Base-by-base conservation (phyloP, 805 yeast genomes). In the Kazachstania taianensis region DNA sequence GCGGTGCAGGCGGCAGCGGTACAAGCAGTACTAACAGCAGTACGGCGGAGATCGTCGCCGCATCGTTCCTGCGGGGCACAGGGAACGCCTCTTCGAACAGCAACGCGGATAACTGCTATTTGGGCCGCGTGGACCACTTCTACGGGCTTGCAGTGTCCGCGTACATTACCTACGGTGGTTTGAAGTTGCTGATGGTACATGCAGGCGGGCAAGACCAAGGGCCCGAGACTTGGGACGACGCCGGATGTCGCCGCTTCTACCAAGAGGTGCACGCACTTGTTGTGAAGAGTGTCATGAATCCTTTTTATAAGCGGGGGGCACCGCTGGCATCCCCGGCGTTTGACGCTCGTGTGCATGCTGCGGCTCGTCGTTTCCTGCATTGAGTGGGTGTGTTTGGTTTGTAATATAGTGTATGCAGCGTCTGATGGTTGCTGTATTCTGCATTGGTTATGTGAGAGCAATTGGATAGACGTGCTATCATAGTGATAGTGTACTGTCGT, bases 251-350 rank as follows among this genome's bases (percentile, higher is more conserved):
- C 44, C 89, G 81, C 53, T 87, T 92, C 53, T 83, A 87, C 55
- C 67, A 70, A 29, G 97, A 87, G 42, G 70, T 82, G 7, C 83
- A 86, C 59, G 97, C 89, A 48, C 63, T 89, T 33, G 92, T 89
- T 49, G 85, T 83, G 16, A 89, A 87, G 61, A 75, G 86, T 7
- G 54, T 83, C 32, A 65, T 89, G 65, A 82, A 79, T 45, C 97
- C 98, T 1, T 92, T 92, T 53, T 89, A 87, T 54, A 66, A 71
- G 32, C 70, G 75, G 28, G 81, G 83, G 50, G 81, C 78, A 43
- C 78, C 85, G 2, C 82, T 92, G 17, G 66, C 70, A 22, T 77
- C 82, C 31, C 74, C 79, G 1, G 74, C 69, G 13, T 89, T 89
- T 55, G 96, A 89, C 59, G 56, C 73, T 39, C 73, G 77, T 48